Evolutionary conservation across 2,329 filamentous ascomycete genomes (phyloP).

Genomic region (Parastagonospora avenae): DNA sequence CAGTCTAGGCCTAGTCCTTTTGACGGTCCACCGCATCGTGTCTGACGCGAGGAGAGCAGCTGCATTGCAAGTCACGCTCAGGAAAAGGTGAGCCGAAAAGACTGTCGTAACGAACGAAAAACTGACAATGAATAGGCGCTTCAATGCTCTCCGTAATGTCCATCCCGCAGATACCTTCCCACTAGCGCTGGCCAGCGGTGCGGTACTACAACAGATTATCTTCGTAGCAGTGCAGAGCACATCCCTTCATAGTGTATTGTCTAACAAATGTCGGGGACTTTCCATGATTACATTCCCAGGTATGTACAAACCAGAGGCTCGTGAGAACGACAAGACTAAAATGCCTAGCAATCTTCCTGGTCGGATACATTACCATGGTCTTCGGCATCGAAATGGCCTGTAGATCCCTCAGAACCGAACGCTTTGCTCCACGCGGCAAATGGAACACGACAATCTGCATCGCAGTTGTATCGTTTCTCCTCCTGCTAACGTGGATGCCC

Average conservation of each 20-base stretch:
- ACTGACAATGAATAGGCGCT: conserved; percentile 35
- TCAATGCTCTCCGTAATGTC: conserved; percentile 43
- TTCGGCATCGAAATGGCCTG: conserved; percentile 67
- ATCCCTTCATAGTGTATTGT: conserved; percentile 45
- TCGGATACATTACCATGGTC: conserved; percentile 68
- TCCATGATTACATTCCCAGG: conserved; percentile 47
- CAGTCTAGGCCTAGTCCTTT: conserved; percentile 42
- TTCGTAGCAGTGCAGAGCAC: conserved; percentile 48
- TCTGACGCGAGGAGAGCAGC: conserved; percentile 45
- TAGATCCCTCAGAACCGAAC: conserved; percentile 59
- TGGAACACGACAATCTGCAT: conserved; percentile 66
- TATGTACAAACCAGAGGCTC: conserved; percentile 24
- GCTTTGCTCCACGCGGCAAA: conserved; percentile 64
- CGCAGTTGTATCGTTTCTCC: conserved; percentile 55
- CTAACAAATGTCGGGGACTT: conserved; percentile 40
- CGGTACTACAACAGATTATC: conserved; percentile 44
- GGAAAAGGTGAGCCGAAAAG: conserved; percentile 36
- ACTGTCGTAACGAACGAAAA: neutral
- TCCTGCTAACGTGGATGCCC: conserved; percentile 64
- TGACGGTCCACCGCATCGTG: conserved; percentile 45
- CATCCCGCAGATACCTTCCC: conserved; percentile 49
- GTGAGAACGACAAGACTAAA: conserved; percentile 19
- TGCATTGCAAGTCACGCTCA: conserved; percentile 35
- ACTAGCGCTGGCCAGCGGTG: conserved; percentile 46
- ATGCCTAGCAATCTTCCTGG: conserved; percentile 65